Conservation (phyloP, 1,139 yeast genomes). For the Diutina pseudorugosa region DNA sequence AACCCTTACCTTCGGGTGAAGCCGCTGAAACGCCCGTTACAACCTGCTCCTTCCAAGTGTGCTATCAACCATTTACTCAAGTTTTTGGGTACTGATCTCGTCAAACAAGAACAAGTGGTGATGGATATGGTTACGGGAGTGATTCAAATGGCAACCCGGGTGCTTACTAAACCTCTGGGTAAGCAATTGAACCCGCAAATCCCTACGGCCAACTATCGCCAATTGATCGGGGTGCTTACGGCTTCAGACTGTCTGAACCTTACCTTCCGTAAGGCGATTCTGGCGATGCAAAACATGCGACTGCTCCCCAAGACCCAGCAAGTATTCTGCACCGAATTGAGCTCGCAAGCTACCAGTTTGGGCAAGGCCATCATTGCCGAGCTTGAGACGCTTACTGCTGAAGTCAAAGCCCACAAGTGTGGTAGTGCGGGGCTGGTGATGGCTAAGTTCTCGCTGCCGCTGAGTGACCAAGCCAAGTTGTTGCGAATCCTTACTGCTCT, state of each 20-base stretch:
- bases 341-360: slow-evolving; percentile 50
- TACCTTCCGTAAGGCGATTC: slow-evolving; percentile 75
- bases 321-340: slow-evolving; percentile 57
- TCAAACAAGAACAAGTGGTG: slow-evolving; percentile 14
- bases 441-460: slow-evolving; percentile 63
- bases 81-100: slow-evolving; percentile 22
- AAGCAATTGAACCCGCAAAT: slow-evolving; percentile 26
- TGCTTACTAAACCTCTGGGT: neutral
- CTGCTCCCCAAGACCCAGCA: slow-evolving; percentile 48
- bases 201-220: slow-evolving; percentile 50
- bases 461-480: slow-evolving; percentile 81
- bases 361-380: slow-evolving; percentile 50
- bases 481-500: slow-evolving; percentile 78
- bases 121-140: neutral
- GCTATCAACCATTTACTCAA: slow-evolving; percentile 63
- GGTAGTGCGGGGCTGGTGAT: slow-evolving; percentile 25
- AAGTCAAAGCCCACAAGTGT: slow-evolving; percentile 7
- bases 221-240: slow-evolving; percentile 58
- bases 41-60: slow-evolving; percentile 26
- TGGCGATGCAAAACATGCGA: slow-evolving; percentile 72
- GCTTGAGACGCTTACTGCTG: slow-evolving; percentile 27
- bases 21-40: slow-evolving; percentile 20
- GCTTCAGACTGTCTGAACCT: slow-evolving; percentile 80
- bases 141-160: neutral
- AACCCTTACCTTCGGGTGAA: slow-evolving; percentile 36